These are phyloP conservation scores for Teratosphaeria viscida DNA, from an alignment of 2,329 filamentous ascomycete species.

Conservation along the genomic window DNA sequence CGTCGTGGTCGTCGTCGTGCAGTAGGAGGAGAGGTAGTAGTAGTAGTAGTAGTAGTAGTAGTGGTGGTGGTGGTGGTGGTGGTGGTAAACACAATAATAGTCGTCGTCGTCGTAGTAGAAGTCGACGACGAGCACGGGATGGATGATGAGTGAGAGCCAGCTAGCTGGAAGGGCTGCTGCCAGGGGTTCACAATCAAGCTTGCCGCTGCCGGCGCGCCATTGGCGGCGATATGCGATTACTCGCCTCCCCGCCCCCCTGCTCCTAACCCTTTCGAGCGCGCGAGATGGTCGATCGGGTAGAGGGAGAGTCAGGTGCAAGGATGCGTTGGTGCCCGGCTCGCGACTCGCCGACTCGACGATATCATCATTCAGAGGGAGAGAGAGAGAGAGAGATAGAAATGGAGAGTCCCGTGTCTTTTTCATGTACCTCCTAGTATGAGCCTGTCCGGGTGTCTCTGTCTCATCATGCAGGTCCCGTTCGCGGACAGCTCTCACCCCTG, in stretches of 20 bases:
- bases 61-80: no score
- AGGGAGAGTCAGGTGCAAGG: background rate
- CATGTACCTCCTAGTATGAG: accelerated
- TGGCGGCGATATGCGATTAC: background rate
- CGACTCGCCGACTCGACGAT: background rate
- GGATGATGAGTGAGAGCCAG: background rate
- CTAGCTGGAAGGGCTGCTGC: background rate
- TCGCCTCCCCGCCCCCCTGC: background rate
- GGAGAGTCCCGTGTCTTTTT: no score
- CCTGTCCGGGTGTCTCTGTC: background rate
- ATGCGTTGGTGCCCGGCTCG: background rate
- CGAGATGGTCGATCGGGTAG: background rate
- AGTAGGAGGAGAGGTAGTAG: background rate
- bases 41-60: no score
- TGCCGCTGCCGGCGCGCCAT: background rate
- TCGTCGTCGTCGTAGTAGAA: no score
- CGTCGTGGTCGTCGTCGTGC: background rate
- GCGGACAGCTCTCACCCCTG: background rate
- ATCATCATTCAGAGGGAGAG: background rate
- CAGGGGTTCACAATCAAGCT: background rate
- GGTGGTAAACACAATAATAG: no score
- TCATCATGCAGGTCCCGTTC: background rate
- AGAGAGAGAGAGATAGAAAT: background rate
- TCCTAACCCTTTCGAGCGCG: background rate
- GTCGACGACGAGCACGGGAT: no score